Evolutionary conservation across 352 stramenopile species (phyloP), one percentile per base, ranked within the genome.

Genomic region (Elongisporangium prolatum): DNA sequence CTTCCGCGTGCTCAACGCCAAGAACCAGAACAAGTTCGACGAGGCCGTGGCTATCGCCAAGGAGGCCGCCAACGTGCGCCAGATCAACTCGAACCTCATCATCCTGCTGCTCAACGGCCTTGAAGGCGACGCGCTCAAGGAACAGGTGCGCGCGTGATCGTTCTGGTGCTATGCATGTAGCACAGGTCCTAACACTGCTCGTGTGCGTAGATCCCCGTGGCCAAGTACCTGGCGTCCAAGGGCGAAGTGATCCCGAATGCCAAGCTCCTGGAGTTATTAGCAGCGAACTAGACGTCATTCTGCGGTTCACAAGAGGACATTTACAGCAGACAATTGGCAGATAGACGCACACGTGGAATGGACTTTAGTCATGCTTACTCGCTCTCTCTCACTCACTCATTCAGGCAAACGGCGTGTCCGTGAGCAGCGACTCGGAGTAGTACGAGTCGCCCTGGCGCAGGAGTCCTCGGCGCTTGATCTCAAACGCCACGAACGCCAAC

Each of bases 71-170:
- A 71, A 82, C 34, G 68, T 66, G 52, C 66, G 74, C 47, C 75
- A 91, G 65, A 87, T 94, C 65, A 94, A 94, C 71, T 86, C 85
- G 24, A 72, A 89, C 68, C 67, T 88, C 44, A 80, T 94, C 52
- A 70, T 94, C 44, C 59, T 74, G 62, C 65, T 94, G 54, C 69
- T 94, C 37, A 69, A 76, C 25, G 84, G 80, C 34, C 58, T 86
- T 40, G 70, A 92, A 58, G 81, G 79, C 63, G 67, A 76, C 34
- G 76, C 80, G 52, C 62, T 89, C 48, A 72, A 73, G 55, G 68
- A 86, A 50, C 72, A 84, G 63, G 72, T 86, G 57, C 48, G 72
- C 66, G 20, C 13, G 44, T 14, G 9, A 8, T 4, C 21, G n/a
- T n/a, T 2, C 8, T 47, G 9, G 48, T n/a, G 21, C 7, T 48